Evolutionary conservation across 441 rosid genomes (phyloP).

Genomic region (Pelargonium citronellum): DNA sequence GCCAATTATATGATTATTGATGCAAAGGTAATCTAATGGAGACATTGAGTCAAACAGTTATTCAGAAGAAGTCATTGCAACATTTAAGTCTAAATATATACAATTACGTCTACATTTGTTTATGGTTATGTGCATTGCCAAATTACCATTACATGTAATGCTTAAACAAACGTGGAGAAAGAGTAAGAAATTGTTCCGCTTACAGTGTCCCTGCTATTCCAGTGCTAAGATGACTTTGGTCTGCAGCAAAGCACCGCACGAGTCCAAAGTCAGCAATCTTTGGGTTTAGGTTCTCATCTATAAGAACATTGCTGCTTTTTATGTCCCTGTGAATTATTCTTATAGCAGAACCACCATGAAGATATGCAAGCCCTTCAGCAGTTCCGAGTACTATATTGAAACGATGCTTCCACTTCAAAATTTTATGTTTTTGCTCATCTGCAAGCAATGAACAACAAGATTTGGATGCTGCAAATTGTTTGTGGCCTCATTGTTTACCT

Average conservation of each 20-base stretch:
- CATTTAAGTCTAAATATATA: neutral
- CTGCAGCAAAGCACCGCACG: conserved; percentile 40
- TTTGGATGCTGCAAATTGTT: neutral
- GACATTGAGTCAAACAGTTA: too few species aligned
- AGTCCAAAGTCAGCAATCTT: conserved; percentile 80
- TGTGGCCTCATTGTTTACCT: neutral
- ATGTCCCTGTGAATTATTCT: conserved; percentile 71
- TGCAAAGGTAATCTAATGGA: too few species aligned
- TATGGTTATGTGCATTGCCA: neutral
- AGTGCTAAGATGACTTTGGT: conserved; percentile 47
- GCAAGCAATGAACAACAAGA: conserved; percentile 11
- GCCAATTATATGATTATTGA: too few species aligned
- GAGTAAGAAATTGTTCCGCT: conserved; percentile 19
- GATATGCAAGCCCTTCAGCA: conserved; percentile 61
- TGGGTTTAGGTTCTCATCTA: conserved; percentile 49
- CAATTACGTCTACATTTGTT: neutral
- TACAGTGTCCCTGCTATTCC: conserved; percentile 75
- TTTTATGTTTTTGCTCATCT: conserved; percentile 37
- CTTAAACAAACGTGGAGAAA: neutral
- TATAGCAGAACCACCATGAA: conserved; percentile 48
- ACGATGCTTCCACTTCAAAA: conserved; percentile 56
- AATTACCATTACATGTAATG: neutral
- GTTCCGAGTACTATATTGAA: conserved; percentile 48
- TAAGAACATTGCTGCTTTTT: conserved; percentile 60
- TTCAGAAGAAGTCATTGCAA: neutral